Evolutionary conservation across 1,284 basidiomycete species (phyloP).

Genomic region (Omphalotus olearius): DNA sequence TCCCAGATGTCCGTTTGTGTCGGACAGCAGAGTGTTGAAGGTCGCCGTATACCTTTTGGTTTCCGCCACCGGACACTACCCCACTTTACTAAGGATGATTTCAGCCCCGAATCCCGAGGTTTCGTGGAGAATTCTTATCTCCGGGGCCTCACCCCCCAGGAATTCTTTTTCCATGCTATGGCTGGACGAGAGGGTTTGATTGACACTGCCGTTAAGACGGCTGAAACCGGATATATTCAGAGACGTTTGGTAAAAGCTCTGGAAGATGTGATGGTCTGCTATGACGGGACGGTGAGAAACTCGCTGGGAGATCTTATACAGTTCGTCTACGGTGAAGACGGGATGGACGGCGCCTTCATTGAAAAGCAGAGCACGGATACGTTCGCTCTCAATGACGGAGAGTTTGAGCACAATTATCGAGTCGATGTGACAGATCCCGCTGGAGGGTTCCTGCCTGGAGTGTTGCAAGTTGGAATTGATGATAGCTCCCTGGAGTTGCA

Average conservation of each 20-base stretch:
- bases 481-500: conserved; percentile 90
- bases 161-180: conserved; percentile 99
- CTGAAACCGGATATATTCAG: conserved; percentile 99
- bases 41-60: conserved; percentile 96
- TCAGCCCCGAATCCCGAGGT: conserved; percentile 96
- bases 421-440: conserved; percentile 87
- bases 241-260: conserved; percentile 96
- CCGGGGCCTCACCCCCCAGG: conserved; percentile 94
- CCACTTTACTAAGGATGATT: conserved; percentile 99
- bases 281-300: conserved; percentile 97
- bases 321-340: conserved; percentile 97
- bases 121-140: conserved; percentile 99
- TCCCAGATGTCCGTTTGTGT: conserved; percentile 99
- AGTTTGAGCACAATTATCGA: conserved; percentile 88
- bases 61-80: conserved; percentile 96
- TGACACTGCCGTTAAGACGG: conserved; percentile 99
- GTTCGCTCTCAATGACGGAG: conserved; percentile 77
- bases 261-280: conserved; percentile 96
- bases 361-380: conserved; percentile 94
- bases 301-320: conserved; percentile 94
- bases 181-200: conserved; percentile 99
- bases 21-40: conserved; percentile 97
- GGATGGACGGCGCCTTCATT: conserved; percentile 98
- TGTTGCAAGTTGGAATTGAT: conserved; percentile 92
- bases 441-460: conserved; percentile 76